Evolutionary conservation across 768 basidiomycete genomes (phyloP), one percentile per base, ranked within the genome.

Genomic region (Lactifluus rugatus): DNA sequence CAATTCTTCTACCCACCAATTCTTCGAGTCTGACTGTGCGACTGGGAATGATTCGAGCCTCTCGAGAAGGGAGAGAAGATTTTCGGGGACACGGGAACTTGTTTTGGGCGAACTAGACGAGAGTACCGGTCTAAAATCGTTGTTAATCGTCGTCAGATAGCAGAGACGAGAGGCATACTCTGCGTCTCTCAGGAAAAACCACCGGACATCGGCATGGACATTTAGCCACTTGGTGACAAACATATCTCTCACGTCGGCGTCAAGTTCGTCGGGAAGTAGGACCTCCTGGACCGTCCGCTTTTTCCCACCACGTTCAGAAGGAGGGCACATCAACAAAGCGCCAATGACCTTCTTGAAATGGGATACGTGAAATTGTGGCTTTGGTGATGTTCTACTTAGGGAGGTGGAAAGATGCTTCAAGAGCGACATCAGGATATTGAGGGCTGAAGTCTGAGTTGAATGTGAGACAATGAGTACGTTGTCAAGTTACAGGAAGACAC

Each of bases 101-200:
- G 47, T 51, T 10, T 56, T 48, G 11, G 48, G 26, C 8, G 56
- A 23, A 66, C 68, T 58, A 65, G 68, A 64, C 23, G 62, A 63
- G 11, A 71, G 66, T 19, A 64, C 67, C 62, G 57, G 42, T 4
- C 63, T 64, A 8, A 4, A 62, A 32, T 59, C 57, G 73, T 56
- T 60, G 65, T 57, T 17, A 56, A 44, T n/a, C 37, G 23, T 52
- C 31, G 26, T 51, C 37, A 23, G 19, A 56, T 45, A 36, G 10
- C 56, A 9, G 58, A 23, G 45, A 48, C 59, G 16, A 16, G 48
- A 16, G 10, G 73, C 80, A 58, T 70, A 87, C 90, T 76, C 80
- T 54, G 87, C 76, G 66, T 93, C 88, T 44, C 86, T 79, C 34
- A 95, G 77, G 74, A 92, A 93, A 73, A 87, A 89, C 88, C 88